These are phyloP conservation scores for Microthyrium microscopicum DNA, from an alignment of 2,329 filamentous ascomycete genomes.

Conservation along the genomic window DNA sequence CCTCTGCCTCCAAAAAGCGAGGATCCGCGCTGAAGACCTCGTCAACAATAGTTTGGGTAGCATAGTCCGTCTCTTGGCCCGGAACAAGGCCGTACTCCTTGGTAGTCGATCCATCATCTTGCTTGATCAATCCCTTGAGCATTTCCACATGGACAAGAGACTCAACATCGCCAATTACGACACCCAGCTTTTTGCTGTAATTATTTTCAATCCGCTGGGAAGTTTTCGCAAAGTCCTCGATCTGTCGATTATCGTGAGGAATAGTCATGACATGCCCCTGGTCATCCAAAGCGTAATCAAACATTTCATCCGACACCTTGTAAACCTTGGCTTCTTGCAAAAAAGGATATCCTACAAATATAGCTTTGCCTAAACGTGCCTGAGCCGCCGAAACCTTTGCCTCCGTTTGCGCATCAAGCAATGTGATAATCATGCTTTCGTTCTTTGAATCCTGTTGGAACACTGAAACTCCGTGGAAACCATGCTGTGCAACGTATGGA, in stretches of 20 bases:
- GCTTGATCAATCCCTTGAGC: slow-evolving; percentile 80
- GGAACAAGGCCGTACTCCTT: slow-evolving; percentile 84
- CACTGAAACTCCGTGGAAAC: slow-evolving; percentile 79
- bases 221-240: slow-evolving; percentile 71
- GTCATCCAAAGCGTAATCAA: slow-evolving; percentile 62
- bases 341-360: slow-evolving; percentile 90
- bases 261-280: slow-evolving; percentile 44
- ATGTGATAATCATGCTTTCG: slow-evolving; percentile 84
- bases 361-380: slow-evolving; percentile 63
- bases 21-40: slow-evolving; percentile 80
- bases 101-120: slow-evolving; percentile 73
- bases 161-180: slow-evolving; percentile 73
- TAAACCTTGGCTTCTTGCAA: slow-evolving; percentile 84
- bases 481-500: slow-evolving; percentile 64
- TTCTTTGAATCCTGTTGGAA: slow-evolving; percentile 94
- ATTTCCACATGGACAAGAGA: slow-evolving; percentile 85
- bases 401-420: slow-evolving; percentile 56
- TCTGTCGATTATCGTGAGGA: slow-evolving; percentile 59
- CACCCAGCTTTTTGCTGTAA: slow-evolving; percentile 83
- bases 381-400: slow-evolving; percentile 59
- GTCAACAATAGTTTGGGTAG: slow-evolving; percentile 81
- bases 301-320: slow-evolving; percentile 81
- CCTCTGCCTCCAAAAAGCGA: slow-evolving; percentile 78
- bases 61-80: slow-evolving; percentile 76
- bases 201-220: slow-evolving; percentile 65